Evolutionary conservation across 768 basidiomycete genomes (phyloP).

Genomic region (Coprinellus micaceus): DNA sequence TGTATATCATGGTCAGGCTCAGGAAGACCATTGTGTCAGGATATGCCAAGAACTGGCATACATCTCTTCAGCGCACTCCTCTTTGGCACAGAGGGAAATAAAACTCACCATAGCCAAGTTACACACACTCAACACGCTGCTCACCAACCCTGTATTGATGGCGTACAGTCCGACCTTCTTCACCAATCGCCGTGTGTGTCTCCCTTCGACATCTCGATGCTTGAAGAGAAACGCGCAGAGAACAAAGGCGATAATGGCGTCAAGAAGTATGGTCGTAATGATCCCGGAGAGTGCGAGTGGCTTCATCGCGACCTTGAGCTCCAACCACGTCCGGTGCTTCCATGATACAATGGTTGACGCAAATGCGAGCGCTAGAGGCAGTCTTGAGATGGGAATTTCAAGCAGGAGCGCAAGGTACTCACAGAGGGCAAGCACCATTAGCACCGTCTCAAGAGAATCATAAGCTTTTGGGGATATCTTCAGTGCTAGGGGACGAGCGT

Average conservation of each 20-base stretch:
- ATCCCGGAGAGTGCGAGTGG: slow-evolving; percentile 14
- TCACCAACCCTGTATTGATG: slow-evolving; percentile 16
- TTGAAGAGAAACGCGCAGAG: slow-evolving; percentile 13
- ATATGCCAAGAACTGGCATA: slow-evolving; percentile 14
- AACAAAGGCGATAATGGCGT: slow-evolving; percentile 11
- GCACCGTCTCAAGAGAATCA: too few relatives aligned
- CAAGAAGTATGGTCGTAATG: slow-evolving; percentile 9
- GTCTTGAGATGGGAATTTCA: background rate
- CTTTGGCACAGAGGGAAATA: background rate
- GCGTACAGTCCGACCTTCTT: slow-evolving; percentile 10
- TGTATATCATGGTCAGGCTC: slow-evolving; percentile 15
- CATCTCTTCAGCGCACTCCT: background rate
- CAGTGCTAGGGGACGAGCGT: too few relatives aligned
- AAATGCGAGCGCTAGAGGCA: background rate
- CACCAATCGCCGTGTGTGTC: slow-evolving; percentile 5
- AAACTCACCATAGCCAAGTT: slow-evolving; percentile 15
- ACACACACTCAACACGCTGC: slow-evolving; percentile 10
- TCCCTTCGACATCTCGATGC: slow-evolving; percentile 11
- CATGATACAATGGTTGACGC: slow-evolving; percentile 2
- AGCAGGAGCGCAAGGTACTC: background rate
- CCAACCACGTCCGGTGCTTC: background rate
- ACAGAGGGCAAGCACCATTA: background rate
- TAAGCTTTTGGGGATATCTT: too few relatives aligned
- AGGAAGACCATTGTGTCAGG: slow-evolving; percentile 19
- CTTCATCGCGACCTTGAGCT: background rate